Conservation (phyloP, 148 eudicot genomes). For the Amaranthus hypochondriacus region DNA sequence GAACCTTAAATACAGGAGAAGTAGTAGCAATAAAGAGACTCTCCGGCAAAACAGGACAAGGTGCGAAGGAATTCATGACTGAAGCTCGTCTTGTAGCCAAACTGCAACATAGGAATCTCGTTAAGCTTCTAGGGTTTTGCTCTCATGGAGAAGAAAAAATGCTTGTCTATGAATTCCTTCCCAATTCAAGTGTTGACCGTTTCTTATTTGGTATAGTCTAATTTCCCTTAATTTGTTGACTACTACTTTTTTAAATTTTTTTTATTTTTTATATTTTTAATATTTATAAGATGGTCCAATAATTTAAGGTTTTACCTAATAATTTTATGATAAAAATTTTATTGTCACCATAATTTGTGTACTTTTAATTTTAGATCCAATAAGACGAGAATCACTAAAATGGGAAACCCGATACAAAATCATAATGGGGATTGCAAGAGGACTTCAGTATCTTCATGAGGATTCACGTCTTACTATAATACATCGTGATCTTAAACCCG, state of each 20-base stretch:
- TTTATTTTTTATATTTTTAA: neutral
- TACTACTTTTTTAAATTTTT: too few species aligned
- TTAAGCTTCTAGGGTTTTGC: slow-evolving; percentile 20
- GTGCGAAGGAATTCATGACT: slow-evolving; percentile 19
- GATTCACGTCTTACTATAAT: slow-evolving; percentile 27
- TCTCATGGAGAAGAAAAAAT: slow-evolving; percentile 15
- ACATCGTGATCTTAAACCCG: slow-evolving; percentile 53
- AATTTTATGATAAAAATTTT: neutral
- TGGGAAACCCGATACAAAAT: slow-evolving; percentile 27
- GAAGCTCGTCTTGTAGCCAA: slow-evolving; percentile 21
- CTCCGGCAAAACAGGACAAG: slow-evolving; percentile 19
- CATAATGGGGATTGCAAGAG: slow-evolving; percentile 29
- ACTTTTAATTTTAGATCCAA: neutral
- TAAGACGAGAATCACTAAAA: slow-evolving; percentile 4
- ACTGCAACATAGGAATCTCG: slow-evolving; percentile 30
- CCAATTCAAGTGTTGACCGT: slow-evolving; percentile 20
- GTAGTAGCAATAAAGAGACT: slow-evolving; percentile 29
- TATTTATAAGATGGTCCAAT: neutral
- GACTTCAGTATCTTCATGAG: slow-evolving; percentile 34
- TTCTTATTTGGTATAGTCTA: slow-evolving; percentile 17
- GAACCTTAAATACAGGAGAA: slow-evolving; percentile 8
- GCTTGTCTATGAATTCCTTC: slow-evolving; percentile 19
- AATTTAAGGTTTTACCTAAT: neutral
- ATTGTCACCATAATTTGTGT: neutral
- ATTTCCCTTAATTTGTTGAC: neutral